Evolutionary conservation across 495 filamentous ascomycete genomes (phyloP), one percentile per base, ranked within the genome.

Genomic region (Penicillium egyptiacum): DNA sequence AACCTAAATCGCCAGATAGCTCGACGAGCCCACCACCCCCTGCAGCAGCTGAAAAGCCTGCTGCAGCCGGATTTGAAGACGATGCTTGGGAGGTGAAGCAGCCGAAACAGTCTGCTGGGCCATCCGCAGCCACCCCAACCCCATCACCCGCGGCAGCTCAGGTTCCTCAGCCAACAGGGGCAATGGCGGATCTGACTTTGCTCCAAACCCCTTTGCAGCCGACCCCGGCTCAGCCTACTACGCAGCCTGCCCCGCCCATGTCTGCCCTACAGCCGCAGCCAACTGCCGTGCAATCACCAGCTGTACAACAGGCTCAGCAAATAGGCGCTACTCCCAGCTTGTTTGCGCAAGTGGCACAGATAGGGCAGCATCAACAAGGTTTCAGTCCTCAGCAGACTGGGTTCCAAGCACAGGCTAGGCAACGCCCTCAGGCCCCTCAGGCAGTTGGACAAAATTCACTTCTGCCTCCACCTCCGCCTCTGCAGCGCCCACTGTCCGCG

Each of bases 41-140:
- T 33, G 59, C 73, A 12, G 68, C 74, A 2, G 43, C 78, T 4
- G 72, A 79, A 44, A 77, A 78, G 55, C 79, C 85, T 19, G 70
- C 71, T 30, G 48, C 71, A 19, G 73, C 78, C 48, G 91, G 91
- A 20, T 98, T 99, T 59, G 94, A 99, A 41, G 95, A 98, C 64
- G 90, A 97, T 78, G 95, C 95, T 26, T 99, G 94, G 94, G 90
- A 92, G 66, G 86, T 94, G 9, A 97, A 97, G 76, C 90, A 92
- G n/a, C 80, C 89, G n/a, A 90, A 86, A 69, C 82, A 86, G 59
- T 68, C 76, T 4, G 58, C 70, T 48, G 25, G 65, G 30, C 54
- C 65, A 22, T 35, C 79, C 54, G 44, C 71, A 28, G 50, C 66
- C 33, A 57, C 68, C 30, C 41, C 72, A 9, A 58, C 72, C 54